phyloP scores from a whole-genome alignment of 169 alveolate species.

The Cytauxzoon felis region DNA sequence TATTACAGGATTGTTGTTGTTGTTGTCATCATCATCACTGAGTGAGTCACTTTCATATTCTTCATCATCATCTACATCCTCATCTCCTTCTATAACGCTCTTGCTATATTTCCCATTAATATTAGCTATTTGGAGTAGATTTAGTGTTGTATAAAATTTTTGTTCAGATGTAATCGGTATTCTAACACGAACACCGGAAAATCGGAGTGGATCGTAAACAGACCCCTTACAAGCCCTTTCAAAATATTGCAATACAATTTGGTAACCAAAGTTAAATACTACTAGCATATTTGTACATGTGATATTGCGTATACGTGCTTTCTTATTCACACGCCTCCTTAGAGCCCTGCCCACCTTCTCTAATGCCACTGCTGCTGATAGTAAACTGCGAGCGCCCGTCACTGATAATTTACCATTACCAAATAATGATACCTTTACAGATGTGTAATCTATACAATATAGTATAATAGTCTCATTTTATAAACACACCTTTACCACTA shows the following conservation, averaged over 20 bases:
- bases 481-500: background rate
- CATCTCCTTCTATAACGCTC: background rate
- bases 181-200: constrained; percentile 49
- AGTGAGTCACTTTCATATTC: background rate
- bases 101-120: background rate
- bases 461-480: background rate
- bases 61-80: background rate
- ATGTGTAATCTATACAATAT: constrained; percentile 35
- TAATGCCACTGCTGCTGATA: constrained; percentile 66
- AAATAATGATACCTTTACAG: constrained; percentile 70
- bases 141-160: constrained; percentile 1
- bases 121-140: background rate
- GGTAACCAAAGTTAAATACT: constrained; percentile 62
- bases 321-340: constrained; percentile 57
- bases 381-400: constrained; percentile 69
- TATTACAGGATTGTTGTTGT: background rate
- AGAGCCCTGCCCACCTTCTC: constrained; percentile 69
- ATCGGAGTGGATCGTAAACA: constrained; percentile 55
- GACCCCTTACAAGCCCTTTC: constrained; percentile 57
- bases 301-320: constrained; percentile 46
- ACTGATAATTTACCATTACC: constrained; percentile 70
- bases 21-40: constrained; percentile 14
- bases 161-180: constrained; percentile 19
- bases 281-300: constrained; percentile 66
- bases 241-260: constrained; percentile 60